Base-by-base conservation (phyloP, 1,284 basidiomycete genomes). In the Tilletia setariae region DNA sequence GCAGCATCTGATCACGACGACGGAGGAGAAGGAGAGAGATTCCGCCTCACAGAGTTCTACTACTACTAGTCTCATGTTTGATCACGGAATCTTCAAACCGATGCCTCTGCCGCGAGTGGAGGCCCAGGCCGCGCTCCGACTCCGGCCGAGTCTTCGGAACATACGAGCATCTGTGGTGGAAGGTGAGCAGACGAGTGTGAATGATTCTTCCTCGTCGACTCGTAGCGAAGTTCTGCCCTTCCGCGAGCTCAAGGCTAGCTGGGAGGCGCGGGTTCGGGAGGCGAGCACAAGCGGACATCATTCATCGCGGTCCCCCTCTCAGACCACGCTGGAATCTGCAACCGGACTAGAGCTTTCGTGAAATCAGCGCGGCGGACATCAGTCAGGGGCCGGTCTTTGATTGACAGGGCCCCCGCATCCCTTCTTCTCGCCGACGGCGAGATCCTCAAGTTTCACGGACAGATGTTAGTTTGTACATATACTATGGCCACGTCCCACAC, bases 211-310 rank as follows among this genome's bases (percentile, higher is more conserved):
- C 6, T 4, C 35, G 11, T 40, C 35, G 35, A 40, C 11, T 40
- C 35, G 35, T 40, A 40, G 35, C 11, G 35, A 40, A 40, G 35
- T 40, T 13, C 3, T 61, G 28, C 56, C 28, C 13, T 61, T 61
- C 28, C 56, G 28, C 25, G 56, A 61, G 56, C 56, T 61, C 7
- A 61, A 61, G 56, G 56, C 56, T 2, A 30, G 56, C 28, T 61
- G 56, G 56, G 56, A 61, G 32, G 56, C 56, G 3, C 25, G 56
- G 1, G 28, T 30, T 3, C 56, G 46, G 35, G 35, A 40, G 35
- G 35, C 35, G 11, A 40, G 35, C 35, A 40, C 4, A 40, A 11
- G 35, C 35, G 35, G 35, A 6, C 35, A 40, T 49, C 46, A 49
- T 6, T 7, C 46, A 16, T 49, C 46, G 6, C 46, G 46, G 19